Evolutionary conservation across 108 stramenopile genomes (phyloP), one percentile per base, ranked within the genome.

Genomic region (Craspedostauros australis): DNA sequence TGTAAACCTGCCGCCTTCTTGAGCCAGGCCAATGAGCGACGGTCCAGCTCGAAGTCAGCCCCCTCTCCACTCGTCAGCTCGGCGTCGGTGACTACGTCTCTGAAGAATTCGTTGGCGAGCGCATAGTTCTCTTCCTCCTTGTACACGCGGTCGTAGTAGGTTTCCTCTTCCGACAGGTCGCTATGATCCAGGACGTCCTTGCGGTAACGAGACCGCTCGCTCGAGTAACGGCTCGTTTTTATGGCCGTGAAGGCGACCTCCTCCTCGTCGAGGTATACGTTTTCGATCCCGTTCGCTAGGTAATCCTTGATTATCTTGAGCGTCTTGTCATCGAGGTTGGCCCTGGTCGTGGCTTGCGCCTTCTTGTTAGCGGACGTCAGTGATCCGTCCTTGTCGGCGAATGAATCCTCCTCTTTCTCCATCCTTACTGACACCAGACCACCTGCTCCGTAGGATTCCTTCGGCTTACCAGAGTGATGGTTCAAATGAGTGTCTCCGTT

Each of bases 1-100:
- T 59, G 42, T 39, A 68, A 19, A 41, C 66, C 66, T 30, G 50
- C 44, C 0, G 66, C 66, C 38, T 37, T 39, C 21, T 57, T 36
- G 4, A 68, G 11, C 66, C 66, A 68, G n/a, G 32, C 32, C 7
- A 51, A 9, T 18, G 66, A 60, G 47, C 50, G 47, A 18, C 36
- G 46, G 43, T 68, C 39, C 9, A 53, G 4, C 7, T 25, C 45
- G 32, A 23, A 32, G 21, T 37, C 8, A n/a, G n/a, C n/a, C n/a
- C n/a, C n/a, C 26, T 14, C 12, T 25, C 6, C 39, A 25, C 40
- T 41, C 47, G 24, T n/a, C 18, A 28, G 22, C 15, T 29, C 24
- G 2, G 65, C 57, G 19, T 29, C 57, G 4, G 23, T 25, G 2
- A 40, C 24, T 6, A 68, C 21, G 5, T 30, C 33, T 23, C 60